Conservation (phyloP, 352 stramenopile species). For the Phytophthora quininea region DNA sequence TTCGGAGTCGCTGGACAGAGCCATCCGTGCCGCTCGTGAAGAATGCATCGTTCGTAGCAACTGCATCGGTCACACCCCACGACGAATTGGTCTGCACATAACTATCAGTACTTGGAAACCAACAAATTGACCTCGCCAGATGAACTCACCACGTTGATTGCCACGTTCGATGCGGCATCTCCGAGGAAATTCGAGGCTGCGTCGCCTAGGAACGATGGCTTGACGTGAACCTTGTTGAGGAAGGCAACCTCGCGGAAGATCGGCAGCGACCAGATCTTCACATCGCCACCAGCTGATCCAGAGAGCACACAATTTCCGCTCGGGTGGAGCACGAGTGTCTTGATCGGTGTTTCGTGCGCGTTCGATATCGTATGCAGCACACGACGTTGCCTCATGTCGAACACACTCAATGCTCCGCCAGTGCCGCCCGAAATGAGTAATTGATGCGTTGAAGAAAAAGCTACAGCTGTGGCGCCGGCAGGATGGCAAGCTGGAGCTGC, state of each 20-base stretch:
- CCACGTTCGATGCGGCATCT: slow-evolving; percentile 84
- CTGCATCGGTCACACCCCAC: slow-evolving; percentile 82
- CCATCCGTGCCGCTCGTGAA: slow-evolving; percentile 87
- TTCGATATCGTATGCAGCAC: slow-evolving; percentile 85
- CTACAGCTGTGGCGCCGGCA: slow-evolving; percentile 71
- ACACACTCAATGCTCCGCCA: slow-evolving; percentile 80
- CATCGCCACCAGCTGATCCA: slow-evolving; percentile 78
- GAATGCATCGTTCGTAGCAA: slow-evolving; percentile 82
- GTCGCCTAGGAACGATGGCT: slow-evolving; percentile 81
- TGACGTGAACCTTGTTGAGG: slow-evolving; percentile 77
- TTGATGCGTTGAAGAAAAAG: slow-evolving; percentile 82
- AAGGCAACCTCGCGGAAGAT: slow-evolving; percentile 84
- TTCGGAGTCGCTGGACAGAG: slow-evolving; percentile 75
- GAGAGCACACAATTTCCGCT: slow-evolving; percentile 84
- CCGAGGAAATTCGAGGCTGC: slow-evolving; percentile 78
- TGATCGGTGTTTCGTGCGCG: slow-evolving; percentile 87
- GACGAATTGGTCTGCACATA: slow-evolving; percentile 71
- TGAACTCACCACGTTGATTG: slow-evolving; percentile 80
- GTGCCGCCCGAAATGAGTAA: slow-evolving; percentile 84
- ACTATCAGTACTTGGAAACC: not conserved
- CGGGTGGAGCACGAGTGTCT: slow-evolving; percentile 78
- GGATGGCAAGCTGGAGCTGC: slow-evolving; percentile 76
- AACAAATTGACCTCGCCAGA: not conserved
- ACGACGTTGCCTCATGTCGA: slow-evolving; percentile 88
- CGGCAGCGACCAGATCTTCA: slow-evolving; percentile 90